Evolutionary conservation across 257 asterid genomes (phyloP), one percentile per base, ranked within the genome.

Genomic region (Nyctanthes arbortristis): DNA sequence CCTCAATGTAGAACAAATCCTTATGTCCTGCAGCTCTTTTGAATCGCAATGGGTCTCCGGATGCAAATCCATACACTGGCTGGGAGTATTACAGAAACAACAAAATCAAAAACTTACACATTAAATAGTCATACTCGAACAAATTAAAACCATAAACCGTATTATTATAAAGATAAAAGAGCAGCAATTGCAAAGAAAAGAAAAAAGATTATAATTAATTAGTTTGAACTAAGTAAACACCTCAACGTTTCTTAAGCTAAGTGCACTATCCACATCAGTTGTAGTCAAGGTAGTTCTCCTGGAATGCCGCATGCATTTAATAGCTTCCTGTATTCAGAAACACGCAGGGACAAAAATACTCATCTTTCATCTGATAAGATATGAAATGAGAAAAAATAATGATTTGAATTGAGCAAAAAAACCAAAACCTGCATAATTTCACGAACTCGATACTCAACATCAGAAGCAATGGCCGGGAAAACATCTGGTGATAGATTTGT

Each of bases 261-360:
- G 96, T n/a, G 99, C 99, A 80, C 95, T 85, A 67, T 94, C 99
- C 24, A 94, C 97, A 54, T 94, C 97, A 4, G 85, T 96, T 1
- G 96, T 80, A 6, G 97, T 86, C 69, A 94, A 86, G 69, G 94
- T 86, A 63, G 97, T 89, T 76, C 97, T 87, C 78, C 89, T 87
- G 25, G 99, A 94, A 75, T 94, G 99, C 32, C 99, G 87, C 97
- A 91, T 94, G 81, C 97, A 94, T 75, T 94, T 94, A 62, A 94
- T 91, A 76, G 97, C 84, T 77, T 94, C 99, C 99, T 94, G 82
- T 3, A 72, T 64, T 45, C 22, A 35, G 54, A 43, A 60, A 57
- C 40, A 16, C 47, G 55, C 31, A 30, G 49, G 4, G 29, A 61
- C 40, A 68, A 10, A 25, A 20, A 66, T 35, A 29, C 36, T 61